Conservation (phyloP, 441 rosid genomes). For the Bruguiera hainesii region DNA sequence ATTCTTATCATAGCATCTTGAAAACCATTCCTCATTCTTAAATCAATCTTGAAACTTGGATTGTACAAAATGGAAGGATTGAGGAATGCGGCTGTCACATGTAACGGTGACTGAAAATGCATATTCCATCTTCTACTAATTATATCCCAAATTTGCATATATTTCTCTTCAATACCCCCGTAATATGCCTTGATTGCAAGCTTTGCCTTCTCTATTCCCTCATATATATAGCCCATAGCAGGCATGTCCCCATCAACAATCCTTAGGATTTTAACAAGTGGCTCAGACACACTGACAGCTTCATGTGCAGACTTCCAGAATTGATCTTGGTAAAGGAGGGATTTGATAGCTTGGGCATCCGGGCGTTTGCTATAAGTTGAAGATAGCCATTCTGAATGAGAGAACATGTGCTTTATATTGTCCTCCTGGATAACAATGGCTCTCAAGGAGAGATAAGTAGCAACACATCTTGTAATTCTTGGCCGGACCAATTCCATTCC, state of each 20-base stretch:
- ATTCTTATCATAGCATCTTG: slow-evolving; percentile 61
- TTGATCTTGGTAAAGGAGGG: slow-evolving; percentile 43
- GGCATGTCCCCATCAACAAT: slow-evolving; percentile 62
- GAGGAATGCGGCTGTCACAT: slow-evolving; percentile 55
- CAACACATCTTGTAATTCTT: slow-evolving; percentile 35
- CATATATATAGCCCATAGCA: slow-evolving; percentile 50
- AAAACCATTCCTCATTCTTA: slow-evolving; percentile 56
- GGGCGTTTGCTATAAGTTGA: slow-evolving; percentile 38
- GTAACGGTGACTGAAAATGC: slow-evolving; percentile 49
- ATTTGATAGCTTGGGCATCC: slow-evolving; percentile 47
- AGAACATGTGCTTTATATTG: slow-evolving; percentile 48
- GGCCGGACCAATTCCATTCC: slow-evolving; percentile 52
- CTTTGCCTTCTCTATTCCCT: slow-evolving; percentile 59
- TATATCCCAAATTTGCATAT: slow-evolving; percentile 50
- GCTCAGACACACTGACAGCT: slow-evolving; percentile 46
- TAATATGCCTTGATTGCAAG: slow-evolving; percentile 40
- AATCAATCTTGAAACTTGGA: slow-evolving; percentile 46
- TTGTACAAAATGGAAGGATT: slow-evolving; percentile 60
- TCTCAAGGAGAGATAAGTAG: slow-evolving; percentile 44
- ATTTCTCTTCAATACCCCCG: slow-evolving; percentile 49
- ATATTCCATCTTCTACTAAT: slow-evolving; percentile 50
- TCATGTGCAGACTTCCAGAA: slow-evolving; percentile 63
- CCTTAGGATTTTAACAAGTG: slow-evolving; percentile 46
- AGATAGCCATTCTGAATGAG: slow-evolving; percentile 50
- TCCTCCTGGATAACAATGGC: slow-evolving; percentile 50